Evolutionary conservation across 2,329 filamentous ascomycete genomes (phyloP).

Genomic region (Pyrenophora seminiperda): DNA sequence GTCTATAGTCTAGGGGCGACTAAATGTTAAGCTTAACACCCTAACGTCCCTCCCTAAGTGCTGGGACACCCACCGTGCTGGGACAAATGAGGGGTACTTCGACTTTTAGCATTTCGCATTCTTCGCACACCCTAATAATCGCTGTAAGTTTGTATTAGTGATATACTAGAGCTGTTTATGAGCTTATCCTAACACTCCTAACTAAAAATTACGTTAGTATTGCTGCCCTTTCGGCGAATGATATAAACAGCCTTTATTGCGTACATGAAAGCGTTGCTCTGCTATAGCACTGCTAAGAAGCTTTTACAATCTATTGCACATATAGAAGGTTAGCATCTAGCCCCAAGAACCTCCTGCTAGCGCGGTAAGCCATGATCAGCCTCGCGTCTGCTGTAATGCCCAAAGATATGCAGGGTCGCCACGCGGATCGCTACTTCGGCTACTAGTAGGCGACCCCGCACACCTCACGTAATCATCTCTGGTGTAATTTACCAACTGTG

Average conservation of each 20-base stretch:
- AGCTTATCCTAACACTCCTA: neutral
- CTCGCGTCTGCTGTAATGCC: constrained; percentile 3
- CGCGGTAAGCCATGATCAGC: neutral
- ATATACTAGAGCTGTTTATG: constrained; percentile 4
- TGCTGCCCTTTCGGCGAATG: constrained; percentile 5
- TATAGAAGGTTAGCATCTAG: neutral
- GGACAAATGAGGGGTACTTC: too few relatives aligned
- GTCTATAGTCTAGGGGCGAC: neutral
- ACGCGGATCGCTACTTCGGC: constrained; percentile 8
- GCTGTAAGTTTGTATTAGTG: neutral
- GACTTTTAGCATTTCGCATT: too few relatives aligned
- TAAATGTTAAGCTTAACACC: neutral
- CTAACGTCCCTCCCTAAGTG: too few relatives aligned
- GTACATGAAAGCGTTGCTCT: constrained; percentile 1
- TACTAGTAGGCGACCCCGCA: neutral
- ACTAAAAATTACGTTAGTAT: constrained; percentile 7
- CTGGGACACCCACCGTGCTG: too few relatives aligned
- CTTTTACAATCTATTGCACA: neutral
- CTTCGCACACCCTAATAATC: too few relatives aligned
- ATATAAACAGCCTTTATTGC: constrained; percentile 2
- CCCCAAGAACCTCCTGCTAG: constrained; percentile 4
- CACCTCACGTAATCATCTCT: neutral
- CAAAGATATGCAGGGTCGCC: constrained; percentile 5
- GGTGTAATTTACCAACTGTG: neutral
- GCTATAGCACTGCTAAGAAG: constrained; percentile 2